phyloP scores from a whole-genome alignment of 495 filamentous ascomycete species.

The Talaromyces stipitatus region DNA sequence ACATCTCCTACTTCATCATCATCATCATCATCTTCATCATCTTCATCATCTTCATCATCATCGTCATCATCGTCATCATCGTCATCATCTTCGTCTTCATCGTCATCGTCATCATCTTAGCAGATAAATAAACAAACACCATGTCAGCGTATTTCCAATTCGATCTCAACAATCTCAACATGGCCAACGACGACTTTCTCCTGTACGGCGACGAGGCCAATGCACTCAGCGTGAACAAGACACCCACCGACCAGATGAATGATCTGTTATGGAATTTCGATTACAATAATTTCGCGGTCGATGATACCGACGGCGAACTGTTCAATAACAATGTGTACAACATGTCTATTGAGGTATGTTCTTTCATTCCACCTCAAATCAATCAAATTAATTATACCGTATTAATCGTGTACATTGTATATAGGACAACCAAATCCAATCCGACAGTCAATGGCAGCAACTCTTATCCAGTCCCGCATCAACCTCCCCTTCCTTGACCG shows the following conservation, averaged over 20 bases:
- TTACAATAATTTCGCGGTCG: neutral
- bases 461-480: neutral
- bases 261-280: neutral
- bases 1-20: too few relatives aligned
- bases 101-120: too few relatives aligned
- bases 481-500: neutral
- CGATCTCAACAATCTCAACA: neutral
- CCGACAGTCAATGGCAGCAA: neutral
- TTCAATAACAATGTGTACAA: neutral
- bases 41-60: too few relatives aligned
- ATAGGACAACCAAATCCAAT: neutral
- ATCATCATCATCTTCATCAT: too few relatives aligned
- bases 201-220: neutral
- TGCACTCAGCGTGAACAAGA: neutral
- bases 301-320: neutral
- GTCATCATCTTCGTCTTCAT: too few relatives aligned
- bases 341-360: neutral
- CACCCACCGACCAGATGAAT: neutral
- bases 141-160: neutral
- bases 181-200: conserved; percentile 2
- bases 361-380: neutral
- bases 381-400: too few relatives aligned
- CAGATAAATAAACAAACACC: too few relatives aligned
- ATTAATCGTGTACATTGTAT: too few relatives aligned
- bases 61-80: too few relatives aligned